phyloP scores from a whole-genome alignment of 2,329 filamentous ascomycete species.

The Aureobasidium musti region DNA sequence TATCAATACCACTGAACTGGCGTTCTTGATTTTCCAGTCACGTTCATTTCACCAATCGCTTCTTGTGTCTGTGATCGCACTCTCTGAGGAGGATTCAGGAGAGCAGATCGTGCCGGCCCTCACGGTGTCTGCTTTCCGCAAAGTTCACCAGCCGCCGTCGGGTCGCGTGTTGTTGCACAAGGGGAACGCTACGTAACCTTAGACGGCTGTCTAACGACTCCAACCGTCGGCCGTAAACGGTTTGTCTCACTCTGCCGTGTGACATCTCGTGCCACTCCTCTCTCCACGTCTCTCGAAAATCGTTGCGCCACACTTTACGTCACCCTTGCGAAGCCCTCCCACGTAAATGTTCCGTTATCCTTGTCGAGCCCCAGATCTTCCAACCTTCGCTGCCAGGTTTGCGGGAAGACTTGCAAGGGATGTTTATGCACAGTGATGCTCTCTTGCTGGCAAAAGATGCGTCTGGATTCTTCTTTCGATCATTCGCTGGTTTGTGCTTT shows the following conservation, averaged over 20 bases:
- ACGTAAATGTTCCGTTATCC: constrained; percentile 5
- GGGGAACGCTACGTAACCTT: constrained; percentile 18
- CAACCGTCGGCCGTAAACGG: constrained; percentile 10
- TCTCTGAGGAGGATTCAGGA: not conserved
- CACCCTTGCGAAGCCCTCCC: not conserved
- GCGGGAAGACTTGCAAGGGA: constrained; percentile 22
- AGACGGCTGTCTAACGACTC: constrained; percentile 19
- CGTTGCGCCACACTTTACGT: constrained; percentile 23
- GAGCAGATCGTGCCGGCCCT: constrained; percentile 3
- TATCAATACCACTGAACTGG: constrained; percentile 17
- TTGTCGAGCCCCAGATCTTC: constrained; percentile 12
- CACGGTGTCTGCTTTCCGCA: not conserved
- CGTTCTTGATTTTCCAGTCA: not conserved
- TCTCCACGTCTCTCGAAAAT: not conserved
- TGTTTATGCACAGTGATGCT: constrained; percentile 25
- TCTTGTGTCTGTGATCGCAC: not conserved
- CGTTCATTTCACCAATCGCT: not conserved
- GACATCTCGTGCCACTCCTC: constrained; percentile 6
- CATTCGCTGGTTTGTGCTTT: not conserved
- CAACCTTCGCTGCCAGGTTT: constrained; percentile 25
- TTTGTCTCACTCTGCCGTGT: constrained; percentile 25
- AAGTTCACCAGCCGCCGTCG: not conserved
- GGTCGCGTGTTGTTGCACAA: constrained; percentile 14
- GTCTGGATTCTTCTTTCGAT: constrained; percentile 7
- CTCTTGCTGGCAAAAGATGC: constrained; percentile 2